Conservation (phyloP, 208 protist species). For the Leishmania lainsoni region DNA sequence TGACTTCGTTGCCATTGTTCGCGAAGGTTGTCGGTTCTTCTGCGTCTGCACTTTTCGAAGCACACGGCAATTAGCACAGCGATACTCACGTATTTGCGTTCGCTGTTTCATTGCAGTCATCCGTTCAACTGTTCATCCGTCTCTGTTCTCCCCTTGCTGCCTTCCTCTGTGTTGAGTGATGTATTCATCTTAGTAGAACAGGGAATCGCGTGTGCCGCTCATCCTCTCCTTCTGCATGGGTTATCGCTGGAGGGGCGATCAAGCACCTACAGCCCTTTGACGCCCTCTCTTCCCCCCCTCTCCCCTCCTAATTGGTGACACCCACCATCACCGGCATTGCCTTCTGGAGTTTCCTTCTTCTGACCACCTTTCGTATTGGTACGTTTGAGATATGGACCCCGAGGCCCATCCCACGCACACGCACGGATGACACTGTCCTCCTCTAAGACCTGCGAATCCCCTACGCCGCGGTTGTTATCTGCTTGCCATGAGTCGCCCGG, state of each 20-base stretch:
- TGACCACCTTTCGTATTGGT: conserved; percentile 5
- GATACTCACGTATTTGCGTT: background rate
- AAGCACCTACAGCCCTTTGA: background rate
- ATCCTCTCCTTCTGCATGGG: background rate
- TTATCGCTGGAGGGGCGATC: background rate
- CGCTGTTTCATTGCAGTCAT: background rate
- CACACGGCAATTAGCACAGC: background rate
- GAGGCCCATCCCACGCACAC: background rate
- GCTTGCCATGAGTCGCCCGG: background rate
- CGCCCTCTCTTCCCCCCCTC: background rate
- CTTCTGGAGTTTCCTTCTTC: conserved; percentile 25
- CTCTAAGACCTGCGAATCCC: background rate
- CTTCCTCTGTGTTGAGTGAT: background rate
- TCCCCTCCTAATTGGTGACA: background rate
- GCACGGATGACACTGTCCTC: conserved; percentile 12
- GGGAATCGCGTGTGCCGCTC: background rate
- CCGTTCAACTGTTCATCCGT: background rate
- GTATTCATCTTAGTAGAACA: background rate
- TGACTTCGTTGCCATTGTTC: background rate
- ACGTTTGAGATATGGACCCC: conserved; percentile 25
- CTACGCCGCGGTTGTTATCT: conserved; percentile 18
- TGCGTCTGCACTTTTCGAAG: no score
- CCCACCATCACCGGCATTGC: background rate
- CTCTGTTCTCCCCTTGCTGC: background rate
- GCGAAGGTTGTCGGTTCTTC: no score